phyloP scores from a whole-genome alignment of 495 filamentous ascomycete genomes.

The Penicillium paxilli region DNA sequence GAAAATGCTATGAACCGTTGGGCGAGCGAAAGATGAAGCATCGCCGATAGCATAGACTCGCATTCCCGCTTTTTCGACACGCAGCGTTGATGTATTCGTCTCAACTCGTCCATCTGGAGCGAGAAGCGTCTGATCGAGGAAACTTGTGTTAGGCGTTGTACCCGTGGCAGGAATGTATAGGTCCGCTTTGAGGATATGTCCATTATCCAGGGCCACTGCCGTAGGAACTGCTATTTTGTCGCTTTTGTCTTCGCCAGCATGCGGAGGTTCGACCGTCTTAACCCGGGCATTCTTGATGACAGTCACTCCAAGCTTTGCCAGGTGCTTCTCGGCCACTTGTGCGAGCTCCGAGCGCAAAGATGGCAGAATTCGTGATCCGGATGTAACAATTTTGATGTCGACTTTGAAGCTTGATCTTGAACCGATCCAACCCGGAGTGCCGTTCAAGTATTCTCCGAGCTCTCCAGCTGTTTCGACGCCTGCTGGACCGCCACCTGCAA shows the following conservation, averaged over 20 bases:
- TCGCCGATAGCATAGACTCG: constrained; percentile 52
- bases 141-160: constrained; percentile 44
- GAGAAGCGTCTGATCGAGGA: constrained; percentile 36
- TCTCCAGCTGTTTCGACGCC: constrained; percentile 54
- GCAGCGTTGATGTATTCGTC: constrained; percentile 41
- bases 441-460: constrained; percentile 51
- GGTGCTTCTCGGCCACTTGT: constrained; percentile 38
- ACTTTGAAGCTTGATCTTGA: constrained; percentile 34
- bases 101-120: constrained; percentile 37
- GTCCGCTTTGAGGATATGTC: constrained; percentile 39
- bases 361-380: constrained; percentile 45
- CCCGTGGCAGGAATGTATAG: constrained; percentile 52
- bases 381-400: constrained; percentile 43
- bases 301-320: constrained; percentile 43
- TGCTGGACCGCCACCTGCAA: constrained; percentile 41
- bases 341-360: constrained; percentile 35
- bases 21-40: constrained; percentile 27
- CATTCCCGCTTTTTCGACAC: constrained; percentile 47
- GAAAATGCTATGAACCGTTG: constrained; percentile 39
- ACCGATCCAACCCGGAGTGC: constrained; percentile 28
- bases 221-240: not conserved
- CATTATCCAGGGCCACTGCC: constrained; percentile 19
- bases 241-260: constrained; percentile 25
- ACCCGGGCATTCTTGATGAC: constrained; percentile 41
- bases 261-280: constrained; percentile 10